These are phyloP conservation scores for Suillus clintonianus DNA, from an alignment of 768 basidiomycete species.

Conservation along the genomic window DNA sequence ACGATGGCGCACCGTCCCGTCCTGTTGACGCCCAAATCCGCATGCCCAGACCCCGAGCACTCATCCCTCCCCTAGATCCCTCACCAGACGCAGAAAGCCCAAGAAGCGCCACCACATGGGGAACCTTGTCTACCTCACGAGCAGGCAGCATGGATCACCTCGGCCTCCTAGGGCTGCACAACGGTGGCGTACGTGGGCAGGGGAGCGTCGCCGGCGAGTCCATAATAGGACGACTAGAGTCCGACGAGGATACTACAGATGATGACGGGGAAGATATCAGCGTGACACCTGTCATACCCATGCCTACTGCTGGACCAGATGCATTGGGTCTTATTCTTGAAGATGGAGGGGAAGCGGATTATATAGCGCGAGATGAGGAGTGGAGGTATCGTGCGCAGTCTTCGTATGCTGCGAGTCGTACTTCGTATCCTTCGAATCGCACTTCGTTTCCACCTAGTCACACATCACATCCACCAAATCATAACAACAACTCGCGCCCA, in stretches of 20 bases:
- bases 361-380: background rate
- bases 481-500: background rate
- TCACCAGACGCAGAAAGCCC: conserved; percentile 25
- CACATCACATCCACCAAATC: no score
- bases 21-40: background rate
- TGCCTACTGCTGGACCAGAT: conserved; percentile 20
- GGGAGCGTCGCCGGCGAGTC: conserved; percentile 18
- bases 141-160: conserved; percentile 30
- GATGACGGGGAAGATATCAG: conserved; percentile 12
- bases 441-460: background rate
- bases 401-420: conserved; percentile 9
- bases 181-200: conserved; percentile 29
- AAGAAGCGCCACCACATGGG: conserved; percentile 38
- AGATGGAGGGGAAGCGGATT: conserved; percentile 23
- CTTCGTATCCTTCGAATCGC: background rate
- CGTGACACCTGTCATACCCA: conserved; percentile 18
- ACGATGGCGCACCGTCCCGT: background rate
- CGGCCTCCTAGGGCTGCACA: conserved; percentile 32
- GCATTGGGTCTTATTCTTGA: conserved; percentile 34
- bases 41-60: background rate
- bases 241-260: conserved; percentile 16
- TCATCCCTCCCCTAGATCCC: conserved; percentile 13
- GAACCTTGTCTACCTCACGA: conserved; percentile 30
- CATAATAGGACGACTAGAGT: conserved; percentile 18
- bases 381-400: conserved; percentile 16